phyloP scores from a whole-genome alignment of 2,329 filamentous ascomycete species.

The Verticillium klebahnii region DNA sequence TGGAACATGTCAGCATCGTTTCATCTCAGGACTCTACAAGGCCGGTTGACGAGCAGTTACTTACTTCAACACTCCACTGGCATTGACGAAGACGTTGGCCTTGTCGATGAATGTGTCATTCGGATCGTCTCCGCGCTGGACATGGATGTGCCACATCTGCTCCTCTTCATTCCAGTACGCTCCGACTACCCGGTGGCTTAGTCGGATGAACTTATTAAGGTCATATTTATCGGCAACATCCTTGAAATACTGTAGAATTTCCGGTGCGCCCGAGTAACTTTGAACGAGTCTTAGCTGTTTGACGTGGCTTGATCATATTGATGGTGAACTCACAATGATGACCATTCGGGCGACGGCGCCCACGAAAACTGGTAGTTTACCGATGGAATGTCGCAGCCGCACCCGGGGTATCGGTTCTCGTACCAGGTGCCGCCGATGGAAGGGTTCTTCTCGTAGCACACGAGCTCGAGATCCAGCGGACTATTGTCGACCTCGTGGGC shows the following conservation, averaged over 20 bases:
- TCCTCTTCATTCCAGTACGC: slow-evolving; percentile 19
- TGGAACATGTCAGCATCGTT: too few species aligned
- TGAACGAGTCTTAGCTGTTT: too few species aligned
- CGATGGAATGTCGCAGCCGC: slow-evolving; percentile 18
- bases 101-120: slow-evolving; percentile 13
- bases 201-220: slow-evolving; percentile 28
- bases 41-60: neutral
- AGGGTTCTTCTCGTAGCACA: slow-evolving; percentile 18
- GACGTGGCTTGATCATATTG: too few species aligned
- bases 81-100: slow-evolving; percentile 3
- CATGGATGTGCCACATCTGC: slow-evolving; percentile 17
- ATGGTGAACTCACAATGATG: slow-evolving; percentile 33
- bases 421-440: slow-evolving; percentile 26
- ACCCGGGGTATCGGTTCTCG: slow-evolving; percentile 22
- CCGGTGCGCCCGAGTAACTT: slow-evolving; percentile 43
- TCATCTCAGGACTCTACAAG: too few species aligned
- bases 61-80: neutral
- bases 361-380: slow-evolving; percentile 40
- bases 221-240: slow-evolving; percentile 36
- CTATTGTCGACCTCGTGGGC: slow-evolving; percentile 16
- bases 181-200: slow-evolving; percentile 25
- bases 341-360: slow-evolving; percentile 54
- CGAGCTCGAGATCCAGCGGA: slow-evolving; percentile 13
- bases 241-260: slow-evolving; percentile 53
- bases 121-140: neutral